Base-by-base conservation (phyloP, 306 rosid genomes). In the Acacia melanoxylon region DNA sequence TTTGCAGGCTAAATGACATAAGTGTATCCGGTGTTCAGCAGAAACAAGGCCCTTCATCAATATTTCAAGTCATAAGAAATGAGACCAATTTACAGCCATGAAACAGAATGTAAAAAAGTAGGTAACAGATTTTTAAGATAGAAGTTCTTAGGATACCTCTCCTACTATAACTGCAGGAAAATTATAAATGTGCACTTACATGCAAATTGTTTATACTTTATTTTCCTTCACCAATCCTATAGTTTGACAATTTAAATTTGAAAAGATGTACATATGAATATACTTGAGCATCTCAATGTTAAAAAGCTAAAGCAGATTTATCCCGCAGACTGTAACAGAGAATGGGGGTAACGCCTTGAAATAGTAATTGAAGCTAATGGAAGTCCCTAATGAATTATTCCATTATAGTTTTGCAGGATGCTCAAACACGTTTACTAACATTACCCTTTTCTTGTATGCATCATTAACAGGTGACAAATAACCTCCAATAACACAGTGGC, bases 381-480 rank as follows among this genome's bases (percentile, higher is more conserved):
- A 17, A 7, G 69, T 40, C 29, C 37, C 37, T 35, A 15, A 4
- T 37, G 15, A 22, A 6, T 20, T 75, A 27, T 81, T 71, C 76
- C 17, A n/a, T 41, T 73, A 35, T 29, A 33, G 74, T n/a, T 73
- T 24, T 33, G 35, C 12, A 31, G 75, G 56, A 16, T 46, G 73
- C 37, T n/a, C 10, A 72, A 27, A 81, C 17, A 22, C 46, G 54
- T 24, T 22, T n/a, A 71, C 52, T 68, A 10, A 48, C 84, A 54
- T 89, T 89, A 95, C 99, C 93, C 46, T 87, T 89, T 93, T 95
- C 83, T 93, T 86, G 92, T 93, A 95, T 40, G 98, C 97, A 85
- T 92, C 93, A 83, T 95, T 95, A 83, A 95, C 99, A 49, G 98
- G 97, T 56, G 97, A 95, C 91, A 93, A 86, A 78, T 93, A 95